Evolutionary conservation across 768 basidiomycete genomes (phyloP).

Genomic region (Tricholoma furcatifolium): DNA sequence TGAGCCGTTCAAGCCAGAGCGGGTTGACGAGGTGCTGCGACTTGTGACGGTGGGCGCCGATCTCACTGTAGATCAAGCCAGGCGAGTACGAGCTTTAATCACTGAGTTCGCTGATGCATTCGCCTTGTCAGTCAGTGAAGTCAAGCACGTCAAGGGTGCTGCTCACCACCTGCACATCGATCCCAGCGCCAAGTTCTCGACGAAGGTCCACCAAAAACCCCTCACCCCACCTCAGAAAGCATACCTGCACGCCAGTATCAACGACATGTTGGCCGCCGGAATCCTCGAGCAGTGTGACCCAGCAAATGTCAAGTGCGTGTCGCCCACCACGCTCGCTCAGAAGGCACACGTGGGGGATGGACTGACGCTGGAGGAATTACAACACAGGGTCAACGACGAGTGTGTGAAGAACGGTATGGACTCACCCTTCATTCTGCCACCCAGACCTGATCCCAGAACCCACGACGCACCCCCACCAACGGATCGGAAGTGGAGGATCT

Average conservation of each 20-base stretch:
- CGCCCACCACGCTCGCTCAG: slow-evolving; percentile 31
- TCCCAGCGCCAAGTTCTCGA: slow-evolving; percentile 24
- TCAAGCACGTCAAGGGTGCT: slow-evolving; percentile 27
- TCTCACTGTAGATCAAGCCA: slow-evolving; percentile 23
- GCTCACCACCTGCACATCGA: slow-evolving; percentile 33
- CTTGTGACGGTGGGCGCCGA: slow-evolving; percentile 28
- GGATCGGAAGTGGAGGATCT: slow-evolving; percentile 27
- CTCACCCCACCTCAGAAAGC: slow-evolving; percentile 29
- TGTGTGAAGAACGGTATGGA: slow-evolving; percentile 25
- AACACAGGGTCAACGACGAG: slow-evolving; percentile 31
- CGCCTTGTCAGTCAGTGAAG: slow-evolving; percentile 37
- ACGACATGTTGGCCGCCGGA: slow-evolving; percentile 31
- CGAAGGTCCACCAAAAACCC: slow-evolving; percentile 28
- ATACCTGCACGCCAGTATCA: slow-evolving; percentile 28
- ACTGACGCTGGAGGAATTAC: slow-evolving; percentile 30
- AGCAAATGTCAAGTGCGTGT: slow-evolving; percentile 32
- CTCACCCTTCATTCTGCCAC: slow-evolving; percentile 21
- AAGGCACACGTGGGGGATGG: slow-evolving; percentile 33
- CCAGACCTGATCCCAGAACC: slow-evolving; percentile 16
- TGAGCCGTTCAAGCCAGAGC: slow-evolving; percentile 23
- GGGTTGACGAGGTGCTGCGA: slow-evolving; percentile 19
- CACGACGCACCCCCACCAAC: background rate
- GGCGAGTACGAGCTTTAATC: slow-evolving; percentile 21
- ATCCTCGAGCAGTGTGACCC: slow-evolving; percentile 29
- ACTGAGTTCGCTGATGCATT: slow-evolving; percentile 36